Evolutionary conservation across 495 filamentous ascomycete genomes (phyloP).

Genomic region (Rhypophila decipiens): DNA sequence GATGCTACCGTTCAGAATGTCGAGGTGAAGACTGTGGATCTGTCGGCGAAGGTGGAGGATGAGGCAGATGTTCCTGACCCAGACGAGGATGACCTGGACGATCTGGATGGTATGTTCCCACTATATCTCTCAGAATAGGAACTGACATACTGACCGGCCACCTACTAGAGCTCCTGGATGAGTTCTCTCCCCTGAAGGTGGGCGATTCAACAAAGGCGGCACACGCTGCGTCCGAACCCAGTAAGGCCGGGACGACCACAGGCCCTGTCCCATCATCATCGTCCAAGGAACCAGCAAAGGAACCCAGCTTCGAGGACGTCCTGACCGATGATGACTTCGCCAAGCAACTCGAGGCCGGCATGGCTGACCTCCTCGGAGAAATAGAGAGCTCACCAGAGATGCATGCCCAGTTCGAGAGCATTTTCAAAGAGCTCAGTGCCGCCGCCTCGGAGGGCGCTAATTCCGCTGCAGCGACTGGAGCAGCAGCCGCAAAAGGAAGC

Average conservation of each 20-base stretch:
- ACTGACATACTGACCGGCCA: background rate
- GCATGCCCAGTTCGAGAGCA: slow-evolving; percentile 76
- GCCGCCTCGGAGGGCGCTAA: slow-evolving; percentile 29
- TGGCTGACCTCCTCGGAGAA: slow-evolving; percentile 73
- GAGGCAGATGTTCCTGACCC: slow-evolving; percentile 56
- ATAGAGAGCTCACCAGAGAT: slow-evolving; percentile 69
- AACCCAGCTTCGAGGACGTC: slow-evolving; percentile 19
- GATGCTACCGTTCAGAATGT: slow-evolving; percentile 2
- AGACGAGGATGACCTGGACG: slow-evolving; percentile 83
- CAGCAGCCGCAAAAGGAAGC: background rate
- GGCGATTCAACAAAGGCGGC: slow-evolving; percentile 39
- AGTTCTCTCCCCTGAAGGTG: slow-evolving; percentile 61
- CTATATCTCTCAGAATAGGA: background rate
- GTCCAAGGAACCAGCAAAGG: background rate
- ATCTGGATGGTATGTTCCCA: slow-evolving; percentile 73
- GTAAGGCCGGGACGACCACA: background rate
- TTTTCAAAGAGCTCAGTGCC: slow-evolving; percentile 70
- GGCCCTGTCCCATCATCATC: no score
- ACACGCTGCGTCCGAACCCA: slow-evolving; percentile 6
- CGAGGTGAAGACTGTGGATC: background rate
- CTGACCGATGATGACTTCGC: slow-evolving; percentile 68
- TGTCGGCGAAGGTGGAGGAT: slow-evolving; percentile 12
- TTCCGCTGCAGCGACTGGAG: slow-evolving; percentile 18
- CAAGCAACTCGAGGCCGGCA: slow-evolving; percentile 76
- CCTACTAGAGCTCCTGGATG: slow-evolving; percentile 76